Evolutionary conservation across 164 flowering plant genomes (phyloP).

Genomic region (Piper longum): DNA sequence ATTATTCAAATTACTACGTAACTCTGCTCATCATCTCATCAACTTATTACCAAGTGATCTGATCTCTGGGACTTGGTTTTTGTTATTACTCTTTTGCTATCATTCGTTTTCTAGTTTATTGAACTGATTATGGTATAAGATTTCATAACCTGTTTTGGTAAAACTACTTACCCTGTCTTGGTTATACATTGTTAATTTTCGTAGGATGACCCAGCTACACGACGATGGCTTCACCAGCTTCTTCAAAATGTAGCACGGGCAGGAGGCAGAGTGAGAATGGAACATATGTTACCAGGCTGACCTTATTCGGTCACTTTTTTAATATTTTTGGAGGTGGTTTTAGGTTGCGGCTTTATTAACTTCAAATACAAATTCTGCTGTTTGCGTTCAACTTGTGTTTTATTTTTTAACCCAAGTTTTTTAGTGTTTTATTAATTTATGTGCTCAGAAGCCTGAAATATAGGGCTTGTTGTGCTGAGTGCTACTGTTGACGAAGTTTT

Average conservation of each 20-base stretch:
- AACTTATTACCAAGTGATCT: too few relatives aligned
- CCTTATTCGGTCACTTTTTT: background rate
- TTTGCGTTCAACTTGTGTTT: too few relatives aligned
- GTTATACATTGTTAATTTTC: background rate
- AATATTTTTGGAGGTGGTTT: background rate
- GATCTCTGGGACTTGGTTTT: background rate
- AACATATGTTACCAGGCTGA: slow-evolving; percentile 1
- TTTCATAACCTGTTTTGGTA: background rate
- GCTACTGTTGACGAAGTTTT: too few relatives aligned
- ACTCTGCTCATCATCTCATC: too few relatives aligned
- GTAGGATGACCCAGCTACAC: slow-evolving; percentile 18
- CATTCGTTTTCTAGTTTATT: background rate
- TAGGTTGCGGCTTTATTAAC: too few relatives aligned
- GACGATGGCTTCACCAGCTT: slow-evolving; percentile 17
- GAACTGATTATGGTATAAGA: background rate
- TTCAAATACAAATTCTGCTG: too few relatives aligned
- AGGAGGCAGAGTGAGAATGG: background rate
- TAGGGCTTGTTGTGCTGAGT: too few relatives aligned
- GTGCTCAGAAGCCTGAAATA: too few relatives aligned
- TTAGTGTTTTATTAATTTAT: too few relatives aligned
- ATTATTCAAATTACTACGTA: too few relatives aligned
- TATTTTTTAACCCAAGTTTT: too few relatives aligned
- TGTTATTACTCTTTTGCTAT: background rate
- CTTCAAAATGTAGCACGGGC: slow-evolving; percentile 11
- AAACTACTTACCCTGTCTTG: background rate